Evolutionary conservation across 805 yeast genomes (phyloP), one percentile per base, ranked within the genome.

Genomic region (Monosporozyma aerobia): DNA sequence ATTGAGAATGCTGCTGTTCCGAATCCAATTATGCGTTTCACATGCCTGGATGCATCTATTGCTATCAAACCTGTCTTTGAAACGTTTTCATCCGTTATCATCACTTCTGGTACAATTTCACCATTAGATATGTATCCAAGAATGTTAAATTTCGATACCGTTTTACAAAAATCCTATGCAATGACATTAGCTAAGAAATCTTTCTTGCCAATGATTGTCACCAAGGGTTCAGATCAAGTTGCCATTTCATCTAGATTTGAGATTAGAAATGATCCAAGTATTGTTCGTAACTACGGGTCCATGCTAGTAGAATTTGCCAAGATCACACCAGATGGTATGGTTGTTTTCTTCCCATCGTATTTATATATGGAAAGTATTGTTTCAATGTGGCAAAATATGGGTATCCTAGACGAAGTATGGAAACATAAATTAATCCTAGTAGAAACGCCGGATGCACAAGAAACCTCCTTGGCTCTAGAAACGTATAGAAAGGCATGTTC

Each of bases 371-470:
- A 94, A 69, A 87, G 95, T 62, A 94, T 94, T 62, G 92, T 94
- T 44, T 88, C 97, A 1, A 90, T 89, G 87, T 94, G 99, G 99
- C 99, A 94, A 72, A 85, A 84, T 13, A 94, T 94, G 97, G 98
- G 98, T 49, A 90, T 94, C 44, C 71, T 94, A 61, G 99, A 94
- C 67, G 98, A 94, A 69, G 98, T 94, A 9, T 94, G 99, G 99
- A 90, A 94, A 68, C 90, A 94, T 67, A 94, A 94, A 67, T 75
- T 94, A 59, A 92, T 94, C 58, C 73, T 94, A 33, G 98, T 95
- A 14, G 99, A 94, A 67, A 94, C 99, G 0, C 99, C 99, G 0
- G 99, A 94, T 79, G 96, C 97, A 0, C 99, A 94, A 67, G 99
- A 94, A 69, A 94, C 99, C 0, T 85, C 97, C 1, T 71, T 94